A percentile compares a stretch with the other conserved stretches of the same genome.
Conservation (phyloP, 805 yeast species). For the Pichia deserticola region DNA sequence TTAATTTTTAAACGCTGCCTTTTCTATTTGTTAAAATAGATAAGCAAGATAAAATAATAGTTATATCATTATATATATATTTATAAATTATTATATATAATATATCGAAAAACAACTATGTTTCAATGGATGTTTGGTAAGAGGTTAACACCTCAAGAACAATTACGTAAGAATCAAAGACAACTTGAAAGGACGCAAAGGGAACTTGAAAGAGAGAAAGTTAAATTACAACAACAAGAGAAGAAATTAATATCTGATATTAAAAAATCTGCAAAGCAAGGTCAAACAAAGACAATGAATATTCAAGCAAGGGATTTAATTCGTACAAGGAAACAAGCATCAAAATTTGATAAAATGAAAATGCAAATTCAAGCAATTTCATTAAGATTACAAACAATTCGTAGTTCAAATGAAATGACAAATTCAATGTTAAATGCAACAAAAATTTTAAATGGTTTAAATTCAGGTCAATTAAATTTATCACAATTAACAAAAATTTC, state of each 20-base stretch:
- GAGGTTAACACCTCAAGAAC: slow-evolving; percentile 88
- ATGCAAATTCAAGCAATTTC: slow-evolving; percentile 94
- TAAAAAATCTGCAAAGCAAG: slow-evolving; percentile 84
- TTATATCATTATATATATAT: too few relatives aligned
- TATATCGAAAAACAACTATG: too few relatives aligned
- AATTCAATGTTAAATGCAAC: slow-evolving; percentile 93
- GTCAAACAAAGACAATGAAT: slow-evolving; percentile 83
- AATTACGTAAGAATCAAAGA: slow-evolving; percentile 89
- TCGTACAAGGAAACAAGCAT: slow-evolving; percentile 74
- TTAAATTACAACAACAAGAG: slow-evolving; percentile 84
- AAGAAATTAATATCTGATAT: slow-evolving; percentile 80
- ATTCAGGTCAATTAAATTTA: slow-evolving; percentile 70
- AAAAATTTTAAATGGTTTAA: slow-evolving; percentile 75
- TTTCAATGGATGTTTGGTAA: slow-evolving; percentile 97
- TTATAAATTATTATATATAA: too few relatives aligned
- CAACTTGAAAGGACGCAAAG: slow-evolving; percentile 92
- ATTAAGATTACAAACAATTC: slow-evolving; percentile 81
- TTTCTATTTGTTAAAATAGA: too few relatives aligned
- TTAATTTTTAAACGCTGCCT: too few relatives aligned
- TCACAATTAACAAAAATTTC: slow-evolving; percentile 86
- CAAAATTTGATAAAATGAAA: slow-evolving; percentile 87
- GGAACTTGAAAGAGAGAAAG: slow-evolving; percentile 82
- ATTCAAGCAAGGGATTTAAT: slow-evolving; percentile 94
- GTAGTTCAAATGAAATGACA: slow-evolving; percentile 94
- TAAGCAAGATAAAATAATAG: too few relatives aligned